Evolutionary conservation across 2,329 filamentous ascomycete species (phyloP).

Genomic region (Aspergillus fischeri): DNA sequence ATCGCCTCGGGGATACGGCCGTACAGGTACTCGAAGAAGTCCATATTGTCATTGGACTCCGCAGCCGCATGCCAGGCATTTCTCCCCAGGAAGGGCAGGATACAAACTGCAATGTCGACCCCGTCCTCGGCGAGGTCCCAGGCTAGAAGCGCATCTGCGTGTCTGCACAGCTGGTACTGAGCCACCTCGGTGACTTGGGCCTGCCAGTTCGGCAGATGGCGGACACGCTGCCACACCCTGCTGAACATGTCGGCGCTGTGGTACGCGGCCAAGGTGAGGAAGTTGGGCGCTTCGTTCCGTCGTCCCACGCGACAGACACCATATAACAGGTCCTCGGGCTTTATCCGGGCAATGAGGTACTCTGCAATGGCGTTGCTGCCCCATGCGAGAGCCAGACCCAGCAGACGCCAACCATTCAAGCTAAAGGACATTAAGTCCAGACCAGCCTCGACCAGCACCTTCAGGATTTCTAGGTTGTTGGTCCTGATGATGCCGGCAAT

Average conservation of each 20-base stretch:
- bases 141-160: not conserved
- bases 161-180: not conserved
- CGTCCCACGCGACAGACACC: not conserved
- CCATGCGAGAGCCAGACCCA: not conserved
- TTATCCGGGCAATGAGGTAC: not conserved
- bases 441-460: not conserved
- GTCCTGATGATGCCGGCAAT: not conserved
- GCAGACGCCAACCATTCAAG: not conserved
- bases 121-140: not conserved
- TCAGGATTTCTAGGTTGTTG: not conserved
- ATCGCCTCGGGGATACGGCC: not conserved
- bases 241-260: not conserved
- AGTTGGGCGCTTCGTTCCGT: not conserved
- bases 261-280: not conserved
- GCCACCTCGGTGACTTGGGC: not conserved
- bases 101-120: not conserved
- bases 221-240: not conserved
- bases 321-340: not conserved
- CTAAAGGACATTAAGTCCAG: not conserved
- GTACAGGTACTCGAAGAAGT: not conserved
- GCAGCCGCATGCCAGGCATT: not conserved
- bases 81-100: not conserved
- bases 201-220: not conserved
- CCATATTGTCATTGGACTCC: not conserved
- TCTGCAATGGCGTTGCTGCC: not conserved